phyloP scores from a whole-genome alignment of 495 filamentous ascomycete species.

The Xylaria curta region DNA sequence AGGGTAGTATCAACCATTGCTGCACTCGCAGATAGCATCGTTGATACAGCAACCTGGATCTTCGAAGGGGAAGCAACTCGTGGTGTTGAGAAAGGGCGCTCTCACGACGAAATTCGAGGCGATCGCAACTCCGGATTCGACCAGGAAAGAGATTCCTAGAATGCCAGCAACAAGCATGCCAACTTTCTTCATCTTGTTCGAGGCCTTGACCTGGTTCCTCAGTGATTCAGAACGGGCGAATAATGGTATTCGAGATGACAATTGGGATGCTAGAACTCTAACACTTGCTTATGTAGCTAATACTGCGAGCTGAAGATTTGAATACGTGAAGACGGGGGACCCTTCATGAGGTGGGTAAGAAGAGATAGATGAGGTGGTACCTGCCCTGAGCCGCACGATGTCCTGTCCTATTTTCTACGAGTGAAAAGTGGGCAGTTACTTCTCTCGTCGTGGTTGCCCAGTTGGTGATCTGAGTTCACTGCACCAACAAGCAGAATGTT shows the following conservation, averaged over 20 bases:
- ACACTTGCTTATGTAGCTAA: background rate
- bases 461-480: background rate
- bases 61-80: constrained; percentile 34
- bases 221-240: background rate
- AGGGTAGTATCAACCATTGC: constrained; percentile 28
- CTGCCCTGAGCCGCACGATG: background rate
- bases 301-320: background rate
- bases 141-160: background rate
- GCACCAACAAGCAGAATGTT: background rate
- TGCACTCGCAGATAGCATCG: constrained; percentile 32
- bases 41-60: constrained; percentile 36
- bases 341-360: background rate
- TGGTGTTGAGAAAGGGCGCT: constrained; percentile 10
- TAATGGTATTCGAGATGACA: background rate
- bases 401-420: background rate
- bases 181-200: background rate
- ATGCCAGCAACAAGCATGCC: background rate
- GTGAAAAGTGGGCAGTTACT: background rate
- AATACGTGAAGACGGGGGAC: background rate
- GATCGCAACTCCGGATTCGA: background rate
- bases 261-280: background rate
- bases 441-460: too few species aligned
- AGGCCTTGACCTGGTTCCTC: background rate
- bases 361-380: background rate
- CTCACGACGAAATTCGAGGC: background rate